phyloP scores from a whole-genome alignment of 371 early-diverging fungal genomes.

The Mucor velutinosus region DNA sequence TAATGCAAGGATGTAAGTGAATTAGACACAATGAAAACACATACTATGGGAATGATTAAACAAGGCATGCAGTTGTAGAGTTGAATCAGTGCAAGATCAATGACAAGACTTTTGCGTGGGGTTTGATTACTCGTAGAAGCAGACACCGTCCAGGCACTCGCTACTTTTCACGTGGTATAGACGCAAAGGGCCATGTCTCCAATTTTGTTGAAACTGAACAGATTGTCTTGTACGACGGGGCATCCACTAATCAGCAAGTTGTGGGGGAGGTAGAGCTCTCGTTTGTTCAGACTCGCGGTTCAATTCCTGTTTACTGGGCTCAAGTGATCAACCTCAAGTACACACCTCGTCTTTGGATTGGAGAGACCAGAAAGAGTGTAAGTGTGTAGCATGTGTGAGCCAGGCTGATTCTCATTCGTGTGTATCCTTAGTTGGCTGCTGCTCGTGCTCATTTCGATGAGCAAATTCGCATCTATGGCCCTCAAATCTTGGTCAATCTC shows the following conservation, averaged over 20 bases:
- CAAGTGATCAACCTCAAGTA: conserved; percentile 93
- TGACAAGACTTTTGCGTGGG: conserved; percentile 66
- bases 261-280: conserved; percentile 54
- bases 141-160: conserved; percentile 85
- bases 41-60: neutral
- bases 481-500: conserved; percentile 85
- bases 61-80: conserved; percentile 51
- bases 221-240: conserved; percentile 65
- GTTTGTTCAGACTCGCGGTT: conserved; percentile 96
- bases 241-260: conserved; percentile 10
- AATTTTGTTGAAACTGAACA: conserved; percentile 99
- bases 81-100: conserved; percentile 59
- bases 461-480: conserved; percentile 73
- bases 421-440: conserved; percentile 26
- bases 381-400: conserved; percentile 8
- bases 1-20: conserved; percentile 92
- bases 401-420: too few species aligned
- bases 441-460: conserved; percentile 75
- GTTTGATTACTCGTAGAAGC: conserved; percentile 83
- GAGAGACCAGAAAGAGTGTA: conserved; percentile 70
- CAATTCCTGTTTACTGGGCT: conserved; percentile 97
- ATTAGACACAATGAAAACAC: too few species aligned
- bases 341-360: conserved; percentile 83
- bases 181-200: conserved; percentile 91
- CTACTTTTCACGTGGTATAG: conserved; percentile 94